A percentile compares a stretch with the other conserved stretches of the same genome.
phyloP scores from a whole-genome alignment of 768 basidiomycete genomes.

The Amanita fuliginea region DNA sequence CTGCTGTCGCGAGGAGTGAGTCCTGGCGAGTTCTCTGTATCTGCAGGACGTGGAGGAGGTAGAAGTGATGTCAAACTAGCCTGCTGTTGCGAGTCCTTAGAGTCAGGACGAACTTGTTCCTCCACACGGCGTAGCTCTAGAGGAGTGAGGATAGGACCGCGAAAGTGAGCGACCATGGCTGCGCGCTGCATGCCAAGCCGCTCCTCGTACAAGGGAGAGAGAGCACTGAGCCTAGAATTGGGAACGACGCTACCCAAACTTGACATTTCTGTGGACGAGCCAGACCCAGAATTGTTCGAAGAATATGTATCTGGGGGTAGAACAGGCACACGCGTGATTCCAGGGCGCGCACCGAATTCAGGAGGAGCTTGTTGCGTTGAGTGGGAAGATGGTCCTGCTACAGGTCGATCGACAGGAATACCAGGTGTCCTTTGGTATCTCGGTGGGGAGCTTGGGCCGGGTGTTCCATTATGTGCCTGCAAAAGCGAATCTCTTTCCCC shows the following conservation, averaged over 20 bases:
- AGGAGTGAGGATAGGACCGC: slow-evolving; percentile 23
- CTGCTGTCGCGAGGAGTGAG: neutral
- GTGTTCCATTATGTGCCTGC: slow-evolving; percentile 18
- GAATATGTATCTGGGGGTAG: slow-evolving; percentile 11
- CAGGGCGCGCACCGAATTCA: slow-evolving; percentile 15
- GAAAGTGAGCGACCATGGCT: slow-evolving; percentile 18
- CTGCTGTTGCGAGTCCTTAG: slow-evolving; percentile 11
- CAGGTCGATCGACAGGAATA: slow-evolving; percentile 1
- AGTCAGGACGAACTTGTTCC: slow-evolving; percentile 22
- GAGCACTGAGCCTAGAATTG: slow-evolving; percentile 27
- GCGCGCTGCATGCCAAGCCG: slow-evolving; percentile 2
- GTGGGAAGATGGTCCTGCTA: slow-evolving; percentile 1
- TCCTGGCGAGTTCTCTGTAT: slow-evolving; percentile 17
- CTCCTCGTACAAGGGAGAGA: slow-evolving; percentile 21
- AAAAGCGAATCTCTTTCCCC: slow-evolving; percentile 55
- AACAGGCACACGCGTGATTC: slow-evolving; percentile 28
- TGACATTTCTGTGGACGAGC: slow-evolving; percentile 7
- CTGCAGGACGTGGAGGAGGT: slow-evolving; percentile 24
- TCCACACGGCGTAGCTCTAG: slow-evolving; percentile 26
- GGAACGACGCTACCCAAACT: slow-evolving; percentile 19
- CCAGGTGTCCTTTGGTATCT: neutral
- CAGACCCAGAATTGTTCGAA: slow-evolving; percentile 3
- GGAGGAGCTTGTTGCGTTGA: neutral
- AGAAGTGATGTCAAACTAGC: slow-evolving; percentile 21
- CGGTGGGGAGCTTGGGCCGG: neutral